Percentiles rank a stretch among this genome's conserved stretches.
phyloP scores from a whole-genome alignment of 2,329 filamentous ascomycete genomes.

The Stagonosporopsis vannaccii region DNA sequence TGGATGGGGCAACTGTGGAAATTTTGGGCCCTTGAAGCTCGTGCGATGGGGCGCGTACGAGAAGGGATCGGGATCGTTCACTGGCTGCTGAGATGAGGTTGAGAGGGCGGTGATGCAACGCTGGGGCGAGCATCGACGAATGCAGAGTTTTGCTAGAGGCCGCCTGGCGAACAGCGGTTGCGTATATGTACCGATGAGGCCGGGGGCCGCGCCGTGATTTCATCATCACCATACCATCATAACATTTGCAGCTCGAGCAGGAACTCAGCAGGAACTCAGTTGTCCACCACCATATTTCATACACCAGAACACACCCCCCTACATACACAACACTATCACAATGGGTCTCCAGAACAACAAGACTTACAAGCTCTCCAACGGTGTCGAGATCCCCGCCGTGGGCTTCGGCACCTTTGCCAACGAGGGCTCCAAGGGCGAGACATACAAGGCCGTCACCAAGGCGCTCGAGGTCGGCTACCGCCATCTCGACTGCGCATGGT shows the following conservation, averaged over 20 bases:
- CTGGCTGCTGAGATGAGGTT: conserved; percentile 14
- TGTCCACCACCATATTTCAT: neutral
- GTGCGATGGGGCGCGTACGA: conserved; percentile 26
- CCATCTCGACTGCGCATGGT: conserved; percentile 73
- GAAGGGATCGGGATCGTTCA: conserved; percentile 30
- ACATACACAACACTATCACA: conserved; percentile 18
- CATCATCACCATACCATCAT: conserved; percentile 11
- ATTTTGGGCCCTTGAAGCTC: conserved; percentile 19
- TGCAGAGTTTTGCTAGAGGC: conserved; percentile 29
- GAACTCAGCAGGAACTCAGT: conserved; percentile 22
- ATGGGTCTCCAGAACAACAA: conserved; percentile 47
- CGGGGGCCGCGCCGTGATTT: conserved; percentile 17
- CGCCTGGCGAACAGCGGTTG: conserved; percentile 14
- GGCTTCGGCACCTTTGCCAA: conserved; percentile 78
- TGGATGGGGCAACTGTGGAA: conserved; percentile 31
- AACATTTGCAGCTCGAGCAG: conserved; percentile 11
- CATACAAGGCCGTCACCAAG: conserved; percentile 63
- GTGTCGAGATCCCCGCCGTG: conserved; percentile 70
- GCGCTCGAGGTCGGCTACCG: conserved; percentile 68
- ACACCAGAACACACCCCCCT: neutral
- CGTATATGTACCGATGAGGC: conserved; percentile 23
- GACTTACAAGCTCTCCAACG: conserved; percentile 63
- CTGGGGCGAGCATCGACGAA: conserved; percentile 17
- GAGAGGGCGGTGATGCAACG: conserved; percentile 18
- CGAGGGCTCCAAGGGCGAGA: conserved; percentile 67